Percentiles rank a stretch among this genome's conserved stretches.
Conservation (phyloP, 2,329 filamentous ascomycete species). For the Monilinia fructigena region DNA sequence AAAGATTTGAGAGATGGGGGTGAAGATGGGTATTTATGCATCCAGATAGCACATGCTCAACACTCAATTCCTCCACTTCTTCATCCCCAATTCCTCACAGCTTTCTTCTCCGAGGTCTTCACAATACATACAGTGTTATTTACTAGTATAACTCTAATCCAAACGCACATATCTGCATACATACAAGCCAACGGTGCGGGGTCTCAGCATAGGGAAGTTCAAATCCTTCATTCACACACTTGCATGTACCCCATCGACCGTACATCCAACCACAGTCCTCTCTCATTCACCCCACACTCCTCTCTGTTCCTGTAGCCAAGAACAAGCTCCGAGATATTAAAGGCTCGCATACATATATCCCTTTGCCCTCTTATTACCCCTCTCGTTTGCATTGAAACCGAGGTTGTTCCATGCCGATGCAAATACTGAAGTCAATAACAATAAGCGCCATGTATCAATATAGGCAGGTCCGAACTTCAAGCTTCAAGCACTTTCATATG, state of each 20-base stretch:
- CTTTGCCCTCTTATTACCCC: background rate
- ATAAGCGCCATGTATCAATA: background rate
- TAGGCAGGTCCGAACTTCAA: background rate
- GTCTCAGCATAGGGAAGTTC: conserved; percentile 2
- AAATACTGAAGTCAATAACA: background rate
- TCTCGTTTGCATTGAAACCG: background rate
- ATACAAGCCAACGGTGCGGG: background rate
- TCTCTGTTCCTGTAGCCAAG: background rate
- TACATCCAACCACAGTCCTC: background rate
- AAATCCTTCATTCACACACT: background rate
- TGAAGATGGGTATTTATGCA: conserved; percentile 3
- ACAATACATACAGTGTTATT: background rate
- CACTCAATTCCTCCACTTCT: background rate
- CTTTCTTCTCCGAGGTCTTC: background rate
- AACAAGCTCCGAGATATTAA: background rate
- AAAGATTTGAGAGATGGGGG: background rate
- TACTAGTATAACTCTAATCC: background rate
- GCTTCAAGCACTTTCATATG: background rate
- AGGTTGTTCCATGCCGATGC: background rate
- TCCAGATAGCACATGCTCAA: background rate
- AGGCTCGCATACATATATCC: background rate
- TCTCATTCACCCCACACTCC: background rate
- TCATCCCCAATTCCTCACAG: background rate
- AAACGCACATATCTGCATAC: background rate
- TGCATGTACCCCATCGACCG: background rate